These are phyloP conservation scores for Dipteronia sinensis DNA, from an alignment of 345 rosid genomes.

Conservation along the genomic window DNA sequence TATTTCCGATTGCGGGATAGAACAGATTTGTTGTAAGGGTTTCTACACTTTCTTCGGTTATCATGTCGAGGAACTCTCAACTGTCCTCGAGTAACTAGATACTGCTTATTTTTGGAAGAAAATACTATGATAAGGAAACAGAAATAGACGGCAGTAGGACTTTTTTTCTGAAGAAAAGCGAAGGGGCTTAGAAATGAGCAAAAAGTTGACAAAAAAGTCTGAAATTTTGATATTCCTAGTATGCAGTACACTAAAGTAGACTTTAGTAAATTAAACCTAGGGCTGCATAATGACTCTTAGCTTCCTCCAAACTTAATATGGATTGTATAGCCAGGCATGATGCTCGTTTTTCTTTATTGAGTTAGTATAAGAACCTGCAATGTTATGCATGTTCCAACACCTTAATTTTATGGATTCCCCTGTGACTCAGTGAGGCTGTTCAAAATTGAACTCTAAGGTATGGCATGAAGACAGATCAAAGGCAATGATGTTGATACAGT, in stretches of 20 bases:
- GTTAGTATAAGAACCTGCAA: not conserved
- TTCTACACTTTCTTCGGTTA: not conserved
- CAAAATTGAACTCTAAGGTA: not conserved
- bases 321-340: not conserved
- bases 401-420: not conserved
- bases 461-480: not conserved
- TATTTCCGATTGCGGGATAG: slow-evolving; percentile 45
- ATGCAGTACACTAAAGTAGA: not conserved
- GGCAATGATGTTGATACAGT: not conserved
- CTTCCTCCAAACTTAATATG: no score
- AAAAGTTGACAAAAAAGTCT: not conserved
- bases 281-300: not conserved
- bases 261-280: not conserved
- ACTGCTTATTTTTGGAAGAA: not conserved
- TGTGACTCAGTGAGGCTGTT: not conserved
- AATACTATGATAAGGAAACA: not conserved
- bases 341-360: not conserved
- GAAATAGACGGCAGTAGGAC: not conserved
- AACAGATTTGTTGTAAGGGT: slow-evolving; percentile 51
- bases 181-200: not conserved
- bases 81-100: not conserved
- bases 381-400: not conserved
- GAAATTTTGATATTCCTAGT: not conserved
- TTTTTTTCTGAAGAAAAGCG: not conserved
- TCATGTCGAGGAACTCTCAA: not conserved